Percentiles rank a stretch among this genome's conserved stretches.
phyloP scores from a whole-genome alignment of 768 basidiomycete genomes.

The Paxillus rubicundulus region DNA sequence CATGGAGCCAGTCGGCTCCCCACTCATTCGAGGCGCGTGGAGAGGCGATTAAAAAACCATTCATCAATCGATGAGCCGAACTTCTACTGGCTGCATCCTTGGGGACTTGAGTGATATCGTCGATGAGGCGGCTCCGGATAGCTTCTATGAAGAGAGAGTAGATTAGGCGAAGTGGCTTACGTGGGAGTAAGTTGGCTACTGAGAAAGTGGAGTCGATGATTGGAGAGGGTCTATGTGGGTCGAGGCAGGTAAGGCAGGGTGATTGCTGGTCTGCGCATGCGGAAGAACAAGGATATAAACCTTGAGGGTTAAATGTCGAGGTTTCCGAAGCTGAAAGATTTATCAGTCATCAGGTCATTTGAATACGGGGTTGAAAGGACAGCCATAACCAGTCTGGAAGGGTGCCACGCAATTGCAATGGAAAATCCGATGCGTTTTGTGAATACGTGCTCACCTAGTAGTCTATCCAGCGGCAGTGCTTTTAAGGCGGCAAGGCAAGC shows the following conservation, averaged over 20 bases:
- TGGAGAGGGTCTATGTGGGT: constrained; percentile 15
- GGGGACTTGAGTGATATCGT: constrained; percentile 51
- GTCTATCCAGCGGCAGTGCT: constrained; percentile 45
- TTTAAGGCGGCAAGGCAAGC: constrained; percentile 34
- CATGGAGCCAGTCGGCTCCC: constrained; percentile 63
- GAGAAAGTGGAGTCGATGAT: constrained; percentile 25
- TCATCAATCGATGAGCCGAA: constrained; percentile 49
- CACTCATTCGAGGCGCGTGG: constrained; percentile 49
- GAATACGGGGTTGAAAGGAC: constrained; percentile 1
- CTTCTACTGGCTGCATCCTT: constrained; percentile 28
- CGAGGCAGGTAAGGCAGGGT: constrained; percentile 41
- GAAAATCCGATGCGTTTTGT: neutral
- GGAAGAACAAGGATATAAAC: constrained; percentile 54
- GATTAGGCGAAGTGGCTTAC: constrained; percentile 40
- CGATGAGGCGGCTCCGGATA: constrained; percentile 49
- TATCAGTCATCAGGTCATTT: constrained; percentile 9
- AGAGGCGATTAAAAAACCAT: constrained; percentile 62
- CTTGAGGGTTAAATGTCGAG: constrained; percentile 45
- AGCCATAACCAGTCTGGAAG: neutral
- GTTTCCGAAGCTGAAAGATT: constrained; percentile 39
- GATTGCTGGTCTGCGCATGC: constrained; percentile 38
- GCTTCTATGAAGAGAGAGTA: constrained; percentile 57
- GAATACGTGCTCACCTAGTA: constrained; percentile 45
- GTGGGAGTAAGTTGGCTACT: constrained; percentile 43
- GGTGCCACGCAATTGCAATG: neutral